Conservation (phyloP, 2,329 filamentous ascomycete species). For the Trichophyton rubrum region DNA sequence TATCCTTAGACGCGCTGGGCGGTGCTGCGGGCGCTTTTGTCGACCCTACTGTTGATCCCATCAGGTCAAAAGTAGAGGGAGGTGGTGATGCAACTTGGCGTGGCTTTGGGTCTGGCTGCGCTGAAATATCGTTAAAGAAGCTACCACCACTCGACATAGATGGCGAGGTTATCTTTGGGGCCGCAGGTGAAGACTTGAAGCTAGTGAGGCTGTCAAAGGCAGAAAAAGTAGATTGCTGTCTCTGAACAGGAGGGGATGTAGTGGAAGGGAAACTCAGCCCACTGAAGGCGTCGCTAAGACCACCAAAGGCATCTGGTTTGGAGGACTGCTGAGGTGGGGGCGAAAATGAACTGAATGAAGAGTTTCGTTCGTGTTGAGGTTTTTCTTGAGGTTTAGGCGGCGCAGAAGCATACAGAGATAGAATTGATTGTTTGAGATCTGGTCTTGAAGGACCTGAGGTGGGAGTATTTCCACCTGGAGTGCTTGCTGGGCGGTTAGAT, state of each 20-base stretch:
- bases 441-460: constrained; percentile 57
- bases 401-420: constrained; percentile 81
- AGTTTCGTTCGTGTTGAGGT: constrained; percentile 46
- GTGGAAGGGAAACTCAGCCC: constrained; percentile 48
- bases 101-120: constrained; percentile 40
- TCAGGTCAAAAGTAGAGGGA: constrained; percentile 10
- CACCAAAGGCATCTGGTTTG: constrained; percentile 43
- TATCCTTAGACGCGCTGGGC: constrained; percentile 51
- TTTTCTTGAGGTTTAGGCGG: constrained; percentile 59
- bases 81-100: constrained; percentile 18
- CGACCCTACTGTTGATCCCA: constrained; percentile 14
- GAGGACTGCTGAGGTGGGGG: constrained; percentile 34
- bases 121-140: constrained; percentile 66
- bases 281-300: constrained; percentile 71
- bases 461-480: constrained; percentile 49
- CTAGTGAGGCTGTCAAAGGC: constrained; percentile 19
- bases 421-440: constrained; percentile 91
- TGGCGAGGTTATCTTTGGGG: constrained; percentile 38
- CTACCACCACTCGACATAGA: constrained; percentile 49
- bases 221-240: constrained; percentile 14
- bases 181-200: constrained; percentile 33
- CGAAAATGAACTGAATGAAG: constrained; percentile 58
- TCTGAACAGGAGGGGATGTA: constrained; percentile 28
- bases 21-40: constrained; percentile 36
- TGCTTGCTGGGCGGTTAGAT: constrained; percentile 59